A percentile compares a stretch with the other conserved stretches of the same genome.
Evolutionary conservation across 1,139 yeast species (phyloP).

Genomic region (Kluyveromyces sp.): DNA sequence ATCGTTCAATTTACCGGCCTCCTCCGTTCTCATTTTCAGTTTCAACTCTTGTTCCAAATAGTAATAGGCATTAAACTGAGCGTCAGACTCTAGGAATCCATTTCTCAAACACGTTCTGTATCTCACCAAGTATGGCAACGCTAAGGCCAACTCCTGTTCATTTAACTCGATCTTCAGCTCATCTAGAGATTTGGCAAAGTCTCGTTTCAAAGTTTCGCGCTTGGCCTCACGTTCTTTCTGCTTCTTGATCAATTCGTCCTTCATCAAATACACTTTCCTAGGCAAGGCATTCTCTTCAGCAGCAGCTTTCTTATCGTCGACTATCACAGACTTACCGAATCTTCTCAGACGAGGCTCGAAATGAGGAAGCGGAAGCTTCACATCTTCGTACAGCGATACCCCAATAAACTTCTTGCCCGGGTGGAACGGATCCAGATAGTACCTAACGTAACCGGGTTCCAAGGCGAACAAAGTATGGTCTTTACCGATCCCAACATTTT

Average conservation of each 20-base stretch:
- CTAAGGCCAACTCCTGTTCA: slow-evolving; percentile 36
- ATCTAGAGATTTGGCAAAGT: slow-evolving; percentile 25
- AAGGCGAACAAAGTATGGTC: slow-evolving; percentile 89
- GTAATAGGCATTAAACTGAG: slow-evolving; percentile 50
- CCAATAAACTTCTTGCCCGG: slow-evolving; percentile 90
- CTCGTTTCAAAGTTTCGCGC: slow-evolving; percentile 32
- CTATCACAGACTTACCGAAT: slow-evolving; percentile 62
- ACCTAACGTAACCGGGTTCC: slow-evolving; percentile 91
- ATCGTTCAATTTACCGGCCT: slow-evolving; percentile 30
- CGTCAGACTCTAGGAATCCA: slow-evolving; percentile 48
- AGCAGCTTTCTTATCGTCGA: slow-evolving; percentile 44
- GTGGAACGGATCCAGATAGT: slow-evolving; percentile 93
- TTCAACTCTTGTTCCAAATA: slow-evolving; percentile 44
- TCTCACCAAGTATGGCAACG: slow-evolving; percentile 45
- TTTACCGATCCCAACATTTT: slow-evolving; percentile 80
- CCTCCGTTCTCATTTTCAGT: slow-evolving; percentile 39
- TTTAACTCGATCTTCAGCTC: slow-evolving; percentile 31
- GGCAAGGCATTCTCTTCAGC: slow-evolving; percentile 42
- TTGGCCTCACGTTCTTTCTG: slow-evolving; percentile 36
- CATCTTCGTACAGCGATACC: slow-evolving; percentile 60
- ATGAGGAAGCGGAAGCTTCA: slow-evolving; percentile 77
- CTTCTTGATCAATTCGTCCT: slow-evolving; percentile 42
- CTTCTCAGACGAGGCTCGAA: slow-evolving; percentile 81
- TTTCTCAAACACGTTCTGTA: slow-evolving; percentile 45
- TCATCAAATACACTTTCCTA: slow-evolving; percentile 51